phyloP scores from a whole-genome alignment of 768 basidiomycete genomes.

The Pleurotus platypus region DNA sequence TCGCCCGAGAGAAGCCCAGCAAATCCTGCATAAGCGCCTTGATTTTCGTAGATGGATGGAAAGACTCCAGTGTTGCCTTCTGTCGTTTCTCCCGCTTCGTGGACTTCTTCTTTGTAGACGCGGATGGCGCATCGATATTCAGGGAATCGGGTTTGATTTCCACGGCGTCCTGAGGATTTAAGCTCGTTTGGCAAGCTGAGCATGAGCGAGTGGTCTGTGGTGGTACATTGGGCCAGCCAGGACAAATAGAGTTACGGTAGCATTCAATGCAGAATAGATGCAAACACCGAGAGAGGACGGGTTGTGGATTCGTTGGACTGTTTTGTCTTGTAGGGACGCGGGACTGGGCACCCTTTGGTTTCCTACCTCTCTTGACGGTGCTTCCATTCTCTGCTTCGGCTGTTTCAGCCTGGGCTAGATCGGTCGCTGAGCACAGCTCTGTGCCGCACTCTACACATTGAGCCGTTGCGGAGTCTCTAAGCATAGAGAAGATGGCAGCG shows the following conservation, averaged over 20 bases:
- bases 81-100: constrained; percentile 63
- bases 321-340: constrained; percentile 72
- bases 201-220: constrained; percentile 62
- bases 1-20: constrained; percentile 73
- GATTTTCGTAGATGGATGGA: constrained; percentile 85
- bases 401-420: constrained; percentile 41
- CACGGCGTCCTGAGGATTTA: constrained; percentile 72
- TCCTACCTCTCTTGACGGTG: constrained; percentile 42
- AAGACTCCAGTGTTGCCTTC: constrained; percentile 55
- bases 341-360: constrained; percentile 51
- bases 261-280: constrained; percentile 90
- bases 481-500: constrained; percentile 75
- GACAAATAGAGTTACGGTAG: constrained; percentile 75
- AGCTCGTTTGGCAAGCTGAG: constrained; percentile 69
- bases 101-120: constrained; percentile 54
- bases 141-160: constrained; percentile 67
- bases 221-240: constrained; percentile 74
- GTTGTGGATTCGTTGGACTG: constrained; percentile 61
- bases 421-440: constrained; percentile 60
- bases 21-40: constrained; percentile 79
- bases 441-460: constrained; percentile 86
- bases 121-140: constrained; percentile 25
- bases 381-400: constrained; percentile 42
- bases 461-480: constrained; percentile 83
- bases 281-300: constrained; percentile 87